Base-by-base conservation (phyloP, 2,329 filamentous ascomycete species). In the Claviceps pazoutovae region DNA sequence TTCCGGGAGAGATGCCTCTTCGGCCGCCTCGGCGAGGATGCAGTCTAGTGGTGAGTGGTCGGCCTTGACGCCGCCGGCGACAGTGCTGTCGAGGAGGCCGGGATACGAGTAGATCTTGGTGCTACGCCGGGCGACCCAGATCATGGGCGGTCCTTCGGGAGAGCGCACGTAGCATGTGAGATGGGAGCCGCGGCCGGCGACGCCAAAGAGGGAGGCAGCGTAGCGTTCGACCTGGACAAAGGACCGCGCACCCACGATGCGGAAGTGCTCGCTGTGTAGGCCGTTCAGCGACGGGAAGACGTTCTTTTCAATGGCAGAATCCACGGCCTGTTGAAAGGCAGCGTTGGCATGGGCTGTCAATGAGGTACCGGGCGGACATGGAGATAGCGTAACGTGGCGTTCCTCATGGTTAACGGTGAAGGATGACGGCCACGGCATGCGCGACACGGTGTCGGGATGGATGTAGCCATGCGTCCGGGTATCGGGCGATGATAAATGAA, bases 61-160 rank as follows among this genome's bases (percentile, higher is more conserved):
- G 0, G 83, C 78, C 51, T 82, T 78, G 59, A 90, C 79, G 0
- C 87, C 87, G 3, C 87, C 87, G 0, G 86, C 87, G 14, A 90
- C 87, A 6, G 84, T 85, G 60, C 88, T 91, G 62, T 93, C 87
- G 51, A 90, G 72, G 74, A 86, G 81, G 3, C 80, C 78, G 0
- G 82, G 82, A 59, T 86, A 90, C 0, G 85, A 89, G 64, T 83
- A 78, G 60, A 90, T 84, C 9, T 72, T 76, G 48, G 66, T 70
- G 46, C 82, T 78, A 16, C 87, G 72, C 23, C 82, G 71, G 0
- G 87, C 83, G 1, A 87, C 76, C 87, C 87, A 93, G 34, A 91
- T 74, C 58, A 74, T 79, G 51, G 86, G 48, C 9, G 38, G 46
- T n/a, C 62, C 72, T 8, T 68, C 61, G 0, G 46, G 34, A 5